Conservation (phyloP, 1,284 basidiomycete genomes). For the Malassezia japonica region DNA sequence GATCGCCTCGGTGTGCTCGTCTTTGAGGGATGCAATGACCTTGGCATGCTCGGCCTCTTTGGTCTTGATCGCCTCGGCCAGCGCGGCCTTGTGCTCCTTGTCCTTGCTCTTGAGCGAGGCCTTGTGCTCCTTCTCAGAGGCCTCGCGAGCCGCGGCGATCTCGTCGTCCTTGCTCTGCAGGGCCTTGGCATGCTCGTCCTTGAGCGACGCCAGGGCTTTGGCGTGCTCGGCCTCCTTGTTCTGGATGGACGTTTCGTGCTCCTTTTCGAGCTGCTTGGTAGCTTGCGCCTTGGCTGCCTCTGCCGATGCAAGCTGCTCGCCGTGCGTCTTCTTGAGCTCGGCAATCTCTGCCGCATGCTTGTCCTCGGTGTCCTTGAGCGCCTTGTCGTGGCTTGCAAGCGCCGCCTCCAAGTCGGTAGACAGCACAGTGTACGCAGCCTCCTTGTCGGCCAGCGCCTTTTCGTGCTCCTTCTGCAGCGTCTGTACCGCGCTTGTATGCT, state of each 20-base stretch:
- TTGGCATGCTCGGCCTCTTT: neutral
- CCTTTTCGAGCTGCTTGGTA: neutral
- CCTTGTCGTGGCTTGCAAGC: neutral
- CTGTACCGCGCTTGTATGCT: too few relatives aligned
- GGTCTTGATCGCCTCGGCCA: neutral
- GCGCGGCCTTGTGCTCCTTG: neutral
- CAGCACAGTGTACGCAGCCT: neutral
- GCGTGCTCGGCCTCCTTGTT: neutral
- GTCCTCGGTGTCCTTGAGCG: neutral
- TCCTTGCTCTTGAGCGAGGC: too few relatives aligned
- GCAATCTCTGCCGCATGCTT: neutral
- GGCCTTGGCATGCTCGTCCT: neutral
- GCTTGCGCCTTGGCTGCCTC: neutral
- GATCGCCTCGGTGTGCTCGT: neutral
- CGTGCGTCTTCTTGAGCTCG: neutral
- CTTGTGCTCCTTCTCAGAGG: constrained; percentile 7
- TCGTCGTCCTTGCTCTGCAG: neutral
- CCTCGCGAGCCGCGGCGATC: neutral
- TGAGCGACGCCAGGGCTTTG: neutral
- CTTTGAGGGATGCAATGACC: neutral
- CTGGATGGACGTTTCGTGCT: neutral
- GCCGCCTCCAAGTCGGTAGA: neutral
- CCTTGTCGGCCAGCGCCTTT: neutral
- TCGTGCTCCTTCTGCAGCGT: neutral
- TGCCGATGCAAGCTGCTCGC: too few relatives aligned